These are phyloP conservation scores for Daedaleopsis nitida DNA, from an alignment of 768 basidiomycete genomes.

Conservation along the genomic window DNA sequence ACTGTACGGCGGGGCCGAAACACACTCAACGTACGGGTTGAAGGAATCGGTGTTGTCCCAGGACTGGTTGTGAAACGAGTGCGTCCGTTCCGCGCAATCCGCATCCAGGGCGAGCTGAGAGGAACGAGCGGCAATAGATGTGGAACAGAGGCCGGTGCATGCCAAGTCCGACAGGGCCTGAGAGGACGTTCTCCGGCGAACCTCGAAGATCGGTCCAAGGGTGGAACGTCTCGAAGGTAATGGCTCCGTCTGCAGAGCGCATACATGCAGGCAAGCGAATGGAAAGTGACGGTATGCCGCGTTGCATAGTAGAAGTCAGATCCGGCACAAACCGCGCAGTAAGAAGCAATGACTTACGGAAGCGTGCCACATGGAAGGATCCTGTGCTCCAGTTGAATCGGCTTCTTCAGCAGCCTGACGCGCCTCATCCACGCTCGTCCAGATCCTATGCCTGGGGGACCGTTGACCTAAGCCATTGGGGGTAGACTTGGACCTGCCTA, in stretches of 20 bases:
- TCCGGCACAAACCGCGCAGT: constrained; percentile 8
- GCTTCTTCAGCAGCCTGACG: constrained; percentile 14
- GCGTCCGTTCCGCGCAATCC: constrained; percentile 4
- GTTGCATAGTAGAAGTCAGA: constrained; percentile 13
- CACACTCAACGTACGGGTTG: constrained; percentile 15
- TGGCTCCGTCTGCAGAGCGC: constrained; percentile 10
- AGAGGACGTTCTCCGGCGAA: constrained; percentile 16
- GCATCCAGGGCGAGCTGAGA: constrained; percentile 14
- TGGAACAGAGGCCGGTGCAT: constrained; percentile 23
- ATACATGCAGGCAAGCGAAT: constrained; percentile 1
- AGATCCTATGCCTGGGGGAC: constrained; percentile 13
- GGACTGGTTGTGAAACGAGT: neutral
- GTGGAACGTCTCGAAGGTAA: constrained; percentile 9
- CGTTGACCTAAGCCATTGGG: constrained; percentile 18
- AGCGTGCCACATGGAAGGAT: constrained; percentile 13
- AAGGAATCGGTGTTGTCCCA: constrained; percentile 12
- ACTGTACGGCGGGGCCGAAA: neutral
- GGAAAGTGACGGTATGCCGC: constrained; percentile 1
- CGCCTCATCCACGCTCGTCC: constrained; percentile 19
- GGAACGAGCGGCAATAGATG: constrained; percentile 18
- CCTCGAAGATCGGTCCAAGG: constrained; percentile 17
- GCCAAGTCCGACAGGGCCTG: constrained; percentile 23
- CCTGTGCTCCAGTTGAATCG: constrained; percentile 7
- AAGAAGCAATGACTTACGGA: constrained; percentile 15
- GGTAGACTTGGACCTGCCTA: constrained; percentile 21